Conservation (phyloP, 2,329 filamentous ascomycete species). For the Plenodomus biglobosus region DNA sequence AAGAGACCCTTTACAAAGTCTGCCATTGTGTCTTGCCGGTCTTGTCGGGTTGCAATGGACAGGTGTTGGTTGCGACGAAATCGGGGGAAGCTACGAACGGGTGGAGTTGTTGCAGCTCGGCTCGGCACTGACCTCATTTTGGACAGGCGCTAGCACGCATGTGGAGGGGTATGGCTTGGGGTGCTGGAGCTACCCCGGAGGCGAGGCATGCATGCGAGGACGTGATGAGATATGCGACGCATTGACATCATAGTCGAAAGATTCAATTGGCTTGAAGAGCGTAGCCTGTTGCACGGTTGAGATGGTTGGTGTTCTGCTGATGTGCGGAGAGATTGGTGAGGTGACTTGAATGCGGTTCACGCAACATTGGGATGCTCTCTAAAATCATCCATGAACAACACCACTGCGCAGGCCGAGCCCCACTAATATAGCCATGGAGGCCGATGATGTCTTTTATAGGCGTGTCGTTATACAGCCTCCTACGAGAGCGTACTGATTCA, state of each 20-base stretch:
- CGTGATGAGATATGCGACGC: not conserved
- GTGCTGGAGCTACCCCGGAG: constrained; percentile 3
- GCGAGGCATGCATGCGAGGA: not conserved
- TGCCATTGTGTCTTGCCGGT: constrained; percentile 42
- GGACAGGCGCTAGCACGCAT: constrained; percentile 27
- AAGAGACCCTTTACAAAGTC: constrained; percentile 68
- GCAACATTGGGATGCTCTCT: too few species aligned
- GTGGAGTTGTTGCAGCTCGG: constrained; percentile 21
- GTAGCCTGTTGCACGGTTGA: not conserved
- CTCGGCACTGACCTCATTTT: constrained; percentile 34
- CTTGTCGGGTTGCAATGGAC: constrained; percentile 20
- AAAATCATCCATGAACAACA: too few species aligned
- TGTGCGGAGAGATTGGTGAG: too few species aligned
- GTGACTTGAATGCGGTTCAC: too few species aligned
- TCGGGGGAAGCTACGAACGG: constrained; percentile 21
- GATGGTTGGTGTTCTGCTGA: constrained; percentile 6
- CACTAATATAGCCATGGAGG: too few species aligned
- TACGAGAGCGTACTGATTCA: too few species aligned
- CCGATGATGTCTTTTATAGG: too few species aligned
- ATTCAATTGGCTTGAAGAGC: too few species aligned
- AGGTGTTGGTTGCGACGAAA: constrained; percentile 9
- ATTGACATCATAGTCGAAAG: too few species aligned
- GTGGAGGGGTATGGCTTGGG: constrained; percentile 19
- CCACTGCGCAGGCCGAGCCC: too few species aligned
- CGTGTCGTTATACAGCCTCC: too few species aligned